These are phyloP conservation scores for Sclerotinia minor DNA, from an alignment of 2,329 filamentous ascomycete genomes.

Conservation along the genomic window DNA sequence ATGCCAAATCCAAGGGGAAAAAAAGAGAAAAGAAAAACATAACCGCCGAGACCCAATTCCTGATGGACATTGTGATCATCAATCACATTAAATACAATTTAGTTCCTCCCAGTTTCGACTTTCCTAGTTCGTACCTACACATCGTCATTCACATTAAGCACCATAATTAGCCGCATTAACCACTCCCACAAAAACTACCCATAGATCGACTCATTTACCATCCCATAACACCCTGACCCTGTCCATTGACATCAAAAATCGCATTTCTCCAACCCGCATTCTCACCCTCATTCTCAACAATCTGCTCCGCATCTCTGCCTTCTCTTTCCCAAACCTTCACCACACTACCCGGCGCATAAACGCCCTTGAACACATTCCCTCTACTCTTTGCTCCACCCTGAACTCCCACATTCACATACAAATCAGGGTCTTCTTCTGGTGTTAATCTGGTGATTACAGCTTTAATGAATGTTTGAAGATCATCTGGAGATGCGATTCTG, in stretches of 20 bases:
- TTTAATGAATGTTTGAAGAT: conserved; percentile 78
- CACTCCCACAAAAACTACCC: neutral
- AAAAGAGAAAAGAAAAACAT: neutral
- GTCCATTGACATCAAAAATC: conserved; percentile 6
- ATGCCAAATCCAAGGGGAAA: neutral
- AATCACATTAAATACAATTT: conserved; percentile 18
- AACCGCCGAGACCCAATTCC: neutral
- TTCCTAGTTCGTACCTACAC: neutral
- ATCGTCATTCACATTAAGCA: neutral
- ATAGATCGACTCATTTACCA: neutral
- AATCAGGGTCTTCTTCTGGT: conserved; percentile 71
- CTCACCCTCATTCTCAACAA: conserved; percentile 68
- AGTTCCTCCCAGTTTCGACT: neutral
- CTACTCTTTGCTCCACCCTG: conserved; percentile 55
- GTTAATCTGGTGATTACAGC: conserved; percentile 76
- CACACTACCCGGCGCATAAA: conserved; percentile 86
- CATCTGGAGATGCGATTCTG: conserved; percentile 75
- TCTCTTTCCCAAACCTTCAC: conserved; percentile 89
- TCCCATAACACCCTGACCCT: conserved; percentile 13
- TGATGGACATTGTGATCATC: neutral
- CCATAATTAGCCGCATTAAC: neutral
- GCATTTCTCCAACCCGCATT: conserved; percentile 61
- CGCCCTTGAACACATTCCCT: conserved; percentile 70
- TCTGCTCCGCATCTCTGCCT: conserved; percentile 66
- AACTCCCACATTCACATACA: conserved; percentile 73